A percentile compares a stretch with the other conserved stretches of the same genome.
Evolutionary conservation across 495 filamentous ascomycete species (phyloP).

Genomic region (Penicillium canescens): DNA sequence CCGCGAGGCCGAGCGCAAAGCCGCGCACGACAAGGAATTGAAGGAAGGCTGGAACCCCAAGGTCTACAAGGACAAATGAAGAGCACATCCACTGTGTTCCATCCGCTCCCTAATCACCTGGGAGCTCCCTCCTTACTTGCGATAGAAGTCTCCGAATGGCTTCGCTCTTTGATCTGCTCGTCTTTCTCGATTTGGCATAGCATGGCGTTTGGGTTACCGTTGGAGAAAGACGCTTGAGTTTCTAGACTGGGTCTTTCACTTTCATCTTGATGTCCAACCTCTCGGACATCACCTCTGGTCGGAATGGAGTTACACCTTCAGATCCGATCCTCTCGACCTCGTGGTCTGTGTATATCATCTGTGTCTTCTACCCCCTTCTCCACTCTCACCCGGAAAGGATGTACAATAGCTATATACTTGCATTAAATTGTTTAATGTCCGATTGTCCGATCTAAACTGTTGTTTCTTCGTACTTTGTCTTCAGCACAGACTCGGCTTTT

Average conservation of each 20-base stretch:
- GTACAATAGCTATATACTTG: slow-evolving; percentile 34
- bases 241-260: slow-evolving; percentile 29
- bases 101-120: background rate
- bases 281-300: background rate
- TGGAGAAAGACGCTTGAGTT: slow-evolving; percentile 22
- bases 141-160: slow-evolving; percentile 7
- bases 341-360: slow-evolving; percentile 28
- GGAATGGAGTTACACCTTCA: slow-evolving; percentile 2
- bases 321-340: slow-evolving; percentile 12
- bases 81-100: slow-evolving; percentile 1
- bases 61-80: slow-evolving; percentile 83
- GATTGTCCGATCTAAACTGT: slow-evolving; percentile 9
- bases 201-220: slow-evolving; percentile 49
- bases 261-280: slow-evolving; percentile 10
- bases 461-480: background rate
- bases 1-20: slow-evolving; percentile 47
- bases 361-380: slow-evolving; percentile 22
- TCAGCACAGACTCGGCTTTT: slow-evolving; percentile 1
- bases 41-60: slow-evolving; percentile 91
- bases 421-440: slow-evolving; percentile 20
- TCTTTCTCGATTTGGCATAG: slow-evolving; percentile 46
- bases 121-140: slow-evolving; percentile 4
- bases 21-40: slow-evolving; percentile 63
- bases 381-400: slow-evolving; percentile 28
- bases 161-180: slow-evolving; percentile 11